Evolutionary conservation across 2,329 filamentous ascomycete genomes (phyloP), one percentile per base, ranked within the genome.

Genomic region (Apiospora rasikravindrae): DNA sequence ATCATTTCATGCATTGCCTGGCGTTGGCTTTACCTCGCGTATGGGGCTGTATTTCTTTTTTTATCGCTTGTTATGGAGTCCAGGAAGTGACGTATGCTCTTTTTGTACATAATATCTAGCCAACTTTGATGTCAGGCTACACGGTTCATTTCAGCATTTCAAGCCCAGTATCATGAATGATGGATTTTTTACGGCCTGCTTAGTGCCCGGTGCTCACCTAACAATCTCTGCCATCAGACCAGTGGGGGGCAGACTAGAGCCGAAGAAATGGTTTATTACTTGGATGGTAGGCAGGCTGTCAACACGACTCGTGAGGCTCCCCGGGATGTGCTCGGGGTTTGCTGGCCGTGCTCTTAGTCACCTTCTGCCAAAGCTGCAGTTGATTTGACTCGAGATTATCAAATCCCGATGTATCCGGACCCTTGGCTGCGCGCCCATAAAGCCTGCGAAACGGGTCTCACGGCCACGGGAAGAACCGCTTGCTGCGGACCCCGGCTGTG

Each of bases 1-100:
- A 45, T 29, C 26, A 64, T 42, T 51, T 26, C 72, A 71, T 74
- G 77, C 77, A 78, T 79, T 71, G 77, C 76, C 75, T 67, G 78
- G 78, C 78, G 77, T 77, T 76, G 72, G 73, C 70, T 69, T 72
- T 19, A 64, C 29, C 40, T 40, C 4, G 57, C 22, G 57, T 24
- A 40, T 22, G 19, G 57, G 57, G 57, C 19, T 40, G 16, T 37
- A 42, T 42, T 42, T 42, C 13, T 6, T 40, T n/a, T 64, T 40
- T 19, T 40, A n/a, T n/a, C n/a, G 22, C 33, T 37, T 37, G 29
- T 61, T 64, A n/a, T 16, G 57, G 57, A 64, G 57, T 64, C n/a
- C 33, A 13, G 57, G 57, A 64, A 64, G 33, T 64, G 10, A 64
- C 33, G 57, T n/a, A 22, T 61, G 16, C 33, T 5, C 16, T 61